Conservation (phyloP, 1,284 basidiomycete genomes). For the Pterula multifida region DNA sequence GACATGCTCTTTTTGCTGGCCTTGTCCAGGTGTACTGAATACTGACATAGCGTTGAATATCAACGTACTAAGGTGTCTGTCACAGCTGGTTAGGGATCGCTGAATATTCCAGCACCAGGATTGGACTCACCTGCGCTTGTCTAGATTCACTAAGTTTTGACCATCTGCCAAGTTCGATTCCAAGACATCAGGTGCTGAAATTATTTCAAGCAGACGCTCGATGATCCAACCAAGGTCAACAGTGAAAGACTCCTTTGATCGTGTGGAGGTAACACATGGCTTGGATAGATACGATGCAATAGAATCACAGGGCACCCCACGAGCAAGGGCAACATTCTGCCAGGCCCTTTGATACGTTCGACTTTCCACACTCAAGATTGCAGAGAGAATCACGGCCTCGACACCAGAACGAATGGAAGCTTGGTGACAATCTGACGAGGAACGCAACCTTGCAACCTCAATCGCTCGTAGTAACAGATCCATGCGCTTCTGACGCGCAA, state of each 20-base stretch:
- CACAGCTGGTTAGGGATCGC: conserved; percentile 9
- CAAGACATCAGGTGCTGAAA: conserved; percentile 62
- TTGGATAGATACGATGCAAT: conserved; percentile 42
- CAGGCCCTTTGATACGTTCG: conserved; percentile 60
- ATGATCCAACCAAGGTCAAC: conserved; percentile 73
- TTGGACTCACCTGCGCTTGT: conserved; percentile 59
- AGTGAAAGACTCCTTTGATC: conserved; percentile 40
- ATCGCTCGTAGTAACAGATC: conserved; percentile 57
- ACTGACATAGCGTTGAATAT: conserved; percentile 38
- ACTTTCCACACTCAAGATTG: conserved; percentile 63
- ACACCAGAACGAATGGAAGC: conserved; percentile 66
- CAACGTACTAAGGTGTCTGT: conserved; percentile 53
- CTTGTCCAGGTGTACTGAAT: conserved; percentile 27
- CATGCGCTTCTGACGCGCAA: conserved; percentile 55
- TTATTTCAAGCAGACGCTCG: conserved; percentile 66
- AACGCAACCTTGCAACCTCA: conserved; percentile 56
- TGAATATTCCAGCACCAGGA: conserved; percentile 3
- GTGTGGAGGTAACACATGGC: conserved; percentile 29
- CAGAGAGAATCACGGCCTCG: conserved; percentile 60
- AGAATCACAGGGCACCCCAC: conserved; percentile 50
- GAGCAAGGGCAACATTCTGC: conserved; percentile 50
- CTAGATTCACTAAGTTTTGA: conserved; percentile 59
- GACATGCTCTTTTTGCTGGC: conserved; percentile 34
- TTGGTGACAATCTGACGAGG: conserved; percentile 17
- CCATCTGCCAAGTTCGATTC: conserved; percentile 37